Conservation (phyloP, 2,329 filamentous ascomycete species). For the Alternaria rosae region DNA sequence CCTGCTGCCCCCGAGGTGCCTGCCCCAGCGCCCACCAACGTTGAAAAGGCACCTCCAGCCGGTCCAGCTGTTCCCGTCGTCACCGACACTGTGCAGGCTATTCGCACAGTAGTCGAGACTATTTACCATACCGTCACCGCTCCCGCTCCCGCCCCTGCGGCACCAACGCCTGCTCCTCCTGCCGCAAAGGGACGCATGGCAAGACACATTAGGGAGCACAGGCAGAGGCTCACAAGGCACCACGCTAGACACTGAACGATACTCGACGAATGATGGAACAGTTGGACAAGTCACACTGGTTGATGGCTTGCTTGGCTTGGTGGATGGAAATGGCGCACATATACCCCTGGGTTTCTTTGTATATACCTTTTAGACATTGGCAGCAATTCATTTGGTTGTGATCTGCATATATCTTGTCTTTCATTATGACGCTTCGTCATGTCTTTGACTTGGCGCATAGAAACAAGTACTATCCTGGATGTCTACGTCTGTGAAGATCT, state of each 20-base stretch:
- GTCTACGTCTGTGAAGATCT: not conserved
- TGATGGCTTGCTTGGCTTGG: slow-evolving; percentile 7
- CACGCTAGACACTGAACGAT: slow-evolving; percentile 14
- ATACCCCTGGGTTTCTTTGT: slow-evolving; percentile 21
- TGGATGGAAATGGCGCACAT: slow-evolving; percentile 3
- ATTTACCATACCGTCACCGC: slow-evolving; percentile 24
- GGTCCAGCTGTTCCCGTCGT: slow-evolving; percentile 9
- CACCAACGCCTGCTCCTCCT: slow-evolving; percentile 16
- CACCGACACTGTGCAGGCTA: slow-evolving; percentile 2
- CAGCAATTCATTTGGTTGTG: slow-evolving; percentile 3
- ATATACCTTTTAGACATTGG: slow-evolving; percentile 14
- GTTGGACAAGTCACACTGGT: slow-evolving; percentile 7
- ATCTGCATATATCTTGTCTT: not conserved
- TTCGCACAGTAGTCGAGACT: slow-evolving; percentile 25
- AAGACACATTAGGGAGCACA: slow-evolving; percentile 26
- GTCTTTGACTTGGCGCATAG: not conserved
- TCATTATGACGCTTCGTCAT: not conserved
- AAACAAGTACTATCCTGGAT: not conserved
- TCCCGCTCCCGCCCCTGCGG: slow-evolving; percentile 9
- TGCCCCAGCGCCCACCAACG: slow-evolving; percentile 7
- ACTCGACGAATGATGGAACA: not conserved
- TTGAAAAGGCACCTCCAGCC: slow-evolving; percentile 4
- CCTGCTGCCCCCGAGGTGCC: slow-evolving; percentile 6
- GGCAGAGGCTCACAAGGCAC: slow-evolving; percentile 22
- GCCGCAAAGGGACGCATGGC: slow-evolving; percentile 18